Evolutionary conservation across 1,139 yeast genomes (phyloP), one percentile per base, ranked within the genome.

Genomic region (Pichia sp.): DNA sequence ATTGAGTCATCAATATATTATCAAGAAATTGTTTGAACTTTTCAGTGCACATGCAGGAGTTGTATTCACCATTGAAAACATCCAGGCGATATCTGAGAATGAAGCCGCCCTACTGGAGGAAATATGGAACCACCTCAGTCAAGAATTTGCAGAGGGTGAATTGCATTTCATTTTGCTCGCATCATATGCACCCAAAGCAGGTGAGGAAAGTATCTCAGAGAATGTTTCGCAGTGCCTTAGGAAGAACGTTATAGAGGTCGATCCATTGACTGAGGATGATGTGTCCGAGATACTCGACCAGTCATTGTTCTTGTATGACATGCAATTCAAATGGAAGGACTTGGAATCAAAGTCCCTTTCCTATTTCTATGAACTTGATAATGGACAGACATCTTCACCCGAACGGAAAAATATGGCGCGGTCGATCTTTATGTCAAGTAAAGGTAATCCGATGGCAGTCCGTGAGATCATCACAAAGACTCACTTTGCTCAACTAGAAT

Each of bases 61-160:
- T 35, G 69, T 75, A 0, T 49, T 72, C 3, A 62, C 68, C 35
- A 53, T 69, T 27, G 77, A 72, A 46, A 75, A 72, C 50, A 51
- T 69, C 22, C 74, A 72, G 36, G 67, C 69, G 66, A 63, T 71
- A 35, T 46, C 62, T 0, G 46, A 45, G 12, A 54, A 50, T 16
- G 67, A 64, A 40, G 55, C 62, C 53, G 42, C 38, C 4, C 42
- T 64, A 45, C 33, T 59, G 6, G 48, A 56, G 11, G 70, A 66
- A 30, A 49, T 62, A 5, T 41, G 62, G 24, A 53, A 52, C 8
- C 50, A 39, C 33, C 38, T 52, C 9, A 34, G 32, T 17, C 20
- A 28, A 3, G 34, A 40, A 16, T 32, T 32, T 18, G 17, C 23
- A n/a, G 27, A 28, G 4, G 35, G 31, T n/a, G 41, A 42, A 19